Percentiles rank a stretch among this genome's conserved stretches.
phyloP scores from a whole-genome alignment of 768 basidiomycete genomes.

The Cystofilobasidium capitatum region DNA sequence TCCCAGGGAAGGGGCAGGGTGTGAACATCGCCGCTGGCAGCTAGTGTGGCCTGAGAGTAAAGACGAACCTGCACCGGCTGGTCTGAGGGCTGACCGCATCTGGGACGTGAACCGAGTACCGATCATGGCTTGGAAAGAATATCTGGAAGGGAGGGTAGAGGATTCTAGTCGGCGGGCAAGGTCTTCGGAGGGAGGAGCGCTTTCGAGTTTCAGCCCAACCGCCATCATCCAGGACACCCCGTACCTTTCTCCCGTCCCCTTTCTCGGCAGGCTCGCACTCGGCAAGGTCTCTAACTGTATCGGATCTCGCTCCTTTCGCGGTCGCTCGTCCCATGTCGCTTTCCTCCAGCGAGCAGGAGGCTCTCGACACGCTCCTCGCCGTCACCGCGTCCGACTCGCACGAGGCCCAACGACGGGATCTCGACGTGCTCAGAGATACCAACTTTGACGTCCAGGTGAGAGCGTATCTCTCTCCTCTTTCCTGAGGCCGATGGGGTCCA shows the following conservation, averaged over 20 bases:
- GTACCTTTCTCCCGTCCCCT: too few relatives aligned
- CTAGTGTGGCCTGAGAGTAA: not conserved
- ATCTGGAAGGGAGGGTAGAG: too few relatives aligned
- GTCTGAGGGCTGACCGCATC: not conserved
- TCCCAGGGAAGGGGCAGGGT: not conserved
- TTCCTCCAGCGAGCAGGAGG: constrained; percentile 29
- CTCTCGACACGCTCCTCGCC: constrained; percentile 47
- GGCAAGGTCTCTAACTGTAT: too few relatives aligned
- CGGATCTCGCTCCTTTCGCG: too few relatives aligned
- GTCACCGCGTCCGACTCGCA: constrained; percentile 46
- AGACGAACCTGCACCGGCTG: not conserved
- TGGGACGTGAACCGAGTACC: not conserved
- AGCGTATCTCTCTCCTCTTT: not conserved
- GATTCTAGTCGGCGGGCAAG: too few relatives aligned
- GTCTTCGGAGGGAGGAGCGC: too few relatives aligned
- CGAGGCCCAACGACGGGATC: constrained; percentile 54
- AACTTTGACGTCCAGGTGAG: constrained; percentile 64
- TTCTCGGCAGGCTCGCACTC: too few relatives aligned
- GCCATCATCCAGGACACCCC: too few relatives aligned
- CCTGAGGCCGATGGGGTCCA: too few relatives aligned
- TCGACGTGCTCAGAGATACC: constrained; percentile 53
- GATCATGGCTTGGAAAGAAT: too few relatives aligned
- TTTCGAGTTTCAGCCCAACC: too few relatives aligned
- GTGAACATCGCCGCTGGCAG: not conserved
- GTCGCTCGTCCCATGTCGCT: constrained; percentile 15